Evolutionary conservation across 2,329 filamentous ascomycete genomes (phyloP).

Genomic region (Hansfordia pulvinata): DNA sequence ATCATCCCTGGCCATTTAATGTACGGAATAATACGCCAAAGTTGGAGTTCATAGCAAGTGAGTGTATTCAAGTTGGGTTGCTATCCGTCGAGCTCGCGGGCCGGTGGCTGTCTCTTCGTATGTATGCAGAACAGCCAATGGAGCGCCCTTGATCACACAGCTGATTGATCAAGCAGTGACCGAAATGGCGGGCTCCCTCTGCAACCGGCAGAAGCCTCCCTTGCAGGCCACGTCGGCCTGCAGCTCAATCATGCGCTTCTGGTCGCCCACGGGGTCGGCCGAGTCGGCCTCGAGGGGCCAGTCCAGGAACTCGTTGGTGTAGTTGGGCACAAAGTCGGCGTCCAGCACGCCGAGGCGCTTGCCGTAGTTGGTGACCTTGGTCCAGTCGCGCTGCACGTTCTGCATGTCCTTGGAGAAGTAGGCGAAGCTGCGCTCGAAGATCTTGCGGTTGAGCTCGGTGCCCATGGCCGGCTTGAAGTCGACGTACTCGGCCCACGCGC

Average conservation of each 20-base stretch:
- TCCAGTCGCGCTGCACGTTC: slow-evolving; percentile 64
- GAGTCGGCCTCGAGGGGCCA: slow-evolving; percentile 55
- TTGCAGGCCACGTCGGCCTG: slow-evolving; percentile 51
- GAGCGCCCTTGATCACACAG: too few species aligned
- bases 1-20: too few species aligned
- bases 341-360: slow-evolving; percentile 57
- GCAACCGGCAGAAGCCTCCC: slow-evolving; percentile 49
- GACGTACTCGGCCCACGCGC: slow-evolving; percentile 55
- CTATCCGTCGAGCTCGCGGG: too few species aligned
- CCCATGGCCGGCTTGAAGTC: slow-evolving; percentile 61
- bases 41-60: too few species aligned
- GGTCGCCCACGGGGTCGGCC: slow-evolving; percentile 53
- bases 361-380: slow-evolving; percentile 64
- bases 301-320: slow-evolving; percentile 56
- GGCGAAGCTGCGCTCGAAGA: slow-evolving; percentile 66
- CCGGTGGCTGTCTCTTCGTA: too few species aligned
- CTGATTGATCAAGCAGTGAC: too few species aligned
- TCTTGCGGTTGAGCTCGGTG: slow-evolving; percentile 57
- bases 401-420: slow-evolving; percentile 64
- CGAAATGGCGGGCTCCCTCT: too few species aligned
- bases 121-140: too few species aligned
- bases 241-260: slow-evolving; percentile 59
- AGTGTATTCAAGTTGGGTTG: too few species aligned
- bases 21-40: too few species aligned
- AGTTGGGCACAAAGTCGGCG: slow-evolving; percentile 54